A percentile compares a stretch with the other conserved stretches of the same genome.
Conservation (phyloP, 345 rosid species). For the Limnanthes douglasii region DNA sequence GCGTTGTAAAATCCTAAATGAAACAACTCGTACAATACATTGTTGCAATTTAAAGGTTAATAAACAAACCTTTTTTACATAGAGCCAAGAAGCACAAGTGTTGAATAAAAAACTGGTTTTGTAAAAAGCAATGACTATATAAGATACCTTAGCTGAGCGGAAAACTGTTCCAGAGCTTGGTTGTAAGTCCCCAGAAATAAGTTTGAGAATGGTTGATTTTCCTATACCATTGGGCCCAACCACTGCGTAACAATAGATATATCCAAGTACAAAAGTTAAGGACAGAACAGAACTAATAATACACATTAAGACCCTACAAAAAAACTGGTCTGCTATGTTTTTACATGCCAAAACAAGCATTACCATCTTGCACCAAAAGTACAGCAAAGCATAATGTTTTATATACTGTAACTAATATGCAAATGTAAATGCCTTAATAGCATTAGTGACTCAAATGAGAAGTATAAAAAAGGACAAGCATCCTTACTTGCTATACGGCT, state of each 20-base stretch:
- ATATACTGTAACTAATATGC: not conserved
- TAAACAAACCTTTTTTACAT: too few species aligned
- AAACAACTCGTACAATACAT: too few species aligned
- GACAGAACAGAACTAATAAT: too few species aligned
- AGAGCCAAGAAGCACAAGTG: not conserved
- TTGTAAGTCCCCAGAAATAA: constrained; percentile 88
- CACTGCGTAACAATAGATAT: constrained; percentile 38
- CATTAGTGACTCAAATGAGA: too few species aligned
- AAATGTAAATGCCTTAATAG: not conserved
- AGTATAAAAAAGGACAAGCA: constrained; percentile 2
- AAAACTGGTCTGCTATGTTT: too few species aligned
- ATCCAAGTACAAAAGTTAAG: not conserved
- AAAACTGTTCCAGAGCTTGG: constrained; percentile 97
- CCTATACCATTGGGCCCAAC: constrained; percentile 99
- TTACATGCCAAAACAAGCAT: too few species aligned
- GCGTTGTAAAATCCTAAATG: too few species aligned
- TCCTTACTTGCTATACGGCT: constrained; percentile 95
- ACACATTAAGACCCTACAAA: too few species aligned
- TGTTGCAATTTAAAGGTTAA: too few species aligned
- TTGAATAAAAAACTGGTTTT: too few species aligned
- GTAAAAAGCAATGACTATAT: not conserved
- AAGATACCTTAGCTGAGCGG: constrained; percentile 89
- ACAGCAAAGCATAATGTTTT: not conserved
- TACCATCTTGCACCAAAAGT: too few species aligned
- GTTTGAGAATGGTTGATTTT: constrained; percentile 93